These are phyloP conservation scores for Penicillium sp. DNA, from an alignment of 2,329 filamentous ascomycete species.

Conservation along the genomic window DNA sequence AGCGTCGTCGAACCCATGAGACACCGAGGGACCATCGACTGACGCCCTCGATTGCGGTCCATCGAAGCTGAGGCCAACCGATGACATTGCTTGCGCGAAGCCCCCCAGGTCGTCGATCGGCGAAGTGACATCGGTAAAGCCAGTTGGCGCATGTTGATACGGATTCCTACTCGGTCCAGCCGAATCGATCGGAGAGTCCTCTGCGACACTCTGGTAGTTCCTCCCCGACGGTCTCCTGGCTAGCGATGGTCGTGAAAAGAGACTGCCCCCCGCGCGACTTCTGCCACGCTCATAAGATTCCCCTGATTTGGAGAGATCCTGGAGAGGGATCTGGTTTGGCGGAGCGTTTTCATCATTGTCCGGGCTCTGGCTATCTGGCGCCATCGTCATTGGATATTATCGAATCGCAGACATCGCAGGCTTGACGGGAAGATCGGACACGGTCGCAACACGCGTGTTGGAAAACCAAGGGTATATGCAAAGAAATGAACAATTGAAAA, in stretches of 20 bases:
- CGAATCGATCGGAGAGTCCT: conserved; percentile 49
- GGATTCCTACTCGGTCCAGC: conserved; percentile 24
- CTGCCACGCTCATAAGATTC: conserved; percentile 33
- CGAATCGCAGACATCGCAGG: conserved; percentile 43
- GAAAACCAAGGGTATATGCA: not conserved
- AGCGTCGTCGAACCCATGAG: conserved; percentile 28
- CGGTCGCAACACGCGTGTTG: conserved; percentile 8
- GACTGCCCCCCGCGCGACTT: conserved; percentile 44
- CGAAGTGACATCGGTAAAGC: conserved; percentile 30
- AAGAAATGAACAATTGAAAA: not conserved
- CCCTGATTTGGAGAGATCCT: conserved; percentile 56
- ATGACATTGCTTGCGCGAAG: conserved; percentile 46
- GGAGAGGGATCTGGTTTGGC: conserved; percentile 65
- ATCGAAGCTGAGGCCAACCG: conserved; percentile 45
- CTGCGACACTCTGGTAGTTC: conserved; percentile 57
- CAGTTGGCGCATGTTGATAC: conserved; percentile 19
- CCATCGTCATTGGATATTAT: conserved; percentile 43
- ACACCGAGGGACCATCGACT: conserved; percentile 13
- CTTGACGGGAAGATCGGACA: conserved; percentile 11
- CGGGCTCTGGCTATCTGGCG: conserved; percentile 39
- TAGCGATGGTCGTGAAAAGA: conserved; percentile 45
- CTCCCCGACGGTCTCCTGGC: conserved; percentile 42
- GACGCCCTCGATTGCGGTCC: conserved; percentile 20
- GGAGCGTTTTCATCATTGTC: conserved; percentile 30
- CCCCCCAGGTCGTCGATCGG: conserved; percentile 40